Conservation (phyloP, 2,329 filamentous ascomycete genomes). For the Penicillium hordei region DNA sequence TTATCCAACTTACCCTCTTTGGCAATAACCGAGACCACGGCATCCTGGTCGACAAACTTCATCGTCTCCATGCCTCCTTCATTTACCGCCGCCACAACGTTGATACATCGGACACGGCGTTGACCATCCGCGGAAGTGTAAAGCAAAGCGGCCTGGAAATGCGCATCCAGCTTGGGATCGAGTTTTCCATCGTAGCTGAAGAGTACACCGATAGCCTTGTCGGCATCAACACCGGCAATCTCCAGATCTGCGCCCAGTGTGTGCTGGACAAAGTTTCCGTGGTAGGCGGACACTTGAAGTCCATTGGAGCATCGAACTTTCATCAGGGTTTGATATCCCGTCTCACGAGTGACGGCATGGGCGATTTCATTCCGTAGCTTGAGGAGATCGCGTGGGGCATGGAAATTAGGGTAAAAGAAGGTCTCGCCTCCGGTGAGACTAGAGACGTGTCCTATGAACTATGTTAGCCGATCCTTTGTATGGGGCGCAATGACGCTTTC, state of each 20-base stretch:
- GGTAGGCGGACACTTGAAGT: conserved; percentile 87
- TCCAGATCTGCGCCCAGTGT: conserved; percentile 93
- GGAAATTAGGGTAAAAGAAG: conserved; percentile 97
- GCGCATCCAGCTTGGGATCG: conserved; percentile 92
- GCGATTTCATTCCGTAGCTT: conserved; percentile 83
- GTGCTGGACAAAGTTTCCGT: conserved; percentile 95
- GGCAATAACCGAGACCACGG: conserved; percentile 80
- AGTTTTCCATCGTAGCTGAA: conserved; percentile 97
- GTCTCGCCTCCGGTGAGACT: conserved; percentile 90
- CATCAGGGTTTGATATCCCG: conserved; percentile 93
- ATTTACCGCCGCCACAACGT: conserved; percentile 88
- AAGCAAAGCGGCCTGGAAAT: conserved; percentile 92
- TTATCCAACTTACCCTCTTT: conserved; percentile 65
- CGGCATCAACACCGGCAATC: conserved; percentile 85
- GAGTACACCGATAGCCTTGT: conserved; percentile 87
- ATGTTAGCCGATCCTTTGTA: conserved; percentile 10
- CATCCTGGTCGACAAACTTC: conserved; percentile 95
- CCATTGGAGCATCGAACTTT: conserved; percentile 98
- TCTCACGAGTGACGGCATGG: conserved; percentile 83
- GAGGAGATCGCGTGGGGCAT: conserved; percentile 77
- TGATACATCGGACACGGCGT: conserved; percentile 86
- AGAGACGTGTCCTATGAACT: conserved; percentile 68
- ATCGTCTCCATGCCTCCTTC: conserved; percentile 79
- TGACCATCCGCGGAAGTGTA: conserved; percentile 92
- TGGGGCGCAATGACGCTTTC: conserved; percentile 1